A percentile compares a stretch with the other conserved stretches of the same genome.
These are phyloP conservation scores for Rubroshorea leprosula DNA, from an alignment of 345 rosid species.

Conservation along the genomic window DNA sequence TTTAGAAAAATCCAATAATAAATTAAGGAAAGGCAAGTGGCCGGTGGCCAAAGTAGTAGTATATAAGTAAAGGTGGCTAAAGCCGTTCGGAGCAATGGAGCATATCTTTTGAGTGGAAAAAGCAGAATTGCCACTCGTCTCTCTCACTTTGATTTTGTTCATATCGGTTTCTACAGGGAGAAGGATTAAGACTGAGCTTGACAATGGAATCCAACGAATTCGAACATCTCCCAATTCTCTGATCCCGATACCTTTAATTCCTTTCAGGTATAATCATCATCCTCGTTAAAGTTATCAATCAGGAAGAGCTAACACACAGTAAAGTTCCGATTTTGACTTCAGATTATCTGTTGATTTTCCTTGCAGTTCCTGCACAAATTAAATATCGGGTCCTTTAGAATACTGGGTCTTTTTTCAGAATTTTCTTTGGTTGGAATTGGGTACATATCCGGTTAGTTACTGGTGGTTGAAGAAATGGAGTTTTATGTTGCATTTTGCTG, in stretches of 20 bases:
- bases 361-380: neutral
- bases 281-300: neutral
- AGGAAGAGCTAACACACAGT: neutral
- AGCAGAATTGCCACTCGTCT: constrained; percentile 6
- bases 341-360: neutral
- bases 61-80: neutral
- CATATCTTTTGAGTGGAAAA: constrained; percentile 15
- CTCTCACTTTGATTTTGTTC: neutral
- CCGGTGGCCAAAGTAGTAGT: constrained; percentile 22
- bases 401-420: neutral
- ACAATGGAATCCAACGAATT: constrained; percentile 46
- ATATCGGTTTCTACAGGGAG: neutral
- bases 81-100: neutral
- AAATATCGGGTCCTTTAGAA: neutral
- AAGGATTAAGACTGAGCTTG: neutral
- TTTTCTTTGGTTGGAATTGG: neutral
- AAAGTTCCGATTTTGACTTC: neutral
- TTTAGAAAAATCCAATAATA: no score
- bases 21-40: constrained; percentile 2
- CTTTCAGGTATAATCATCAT: neutral
- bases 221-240: constrained; percentile 21
- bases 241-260: neutral
- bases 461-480: constrained; percentile 3
- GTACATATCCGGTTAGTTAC: constrained; percentile 5
- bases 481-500: neutral